phyloP scores from a whole-genome alignment of 2,329 filamentous ascomycete genomes.

The Huntiella moniliformis region DNA sequence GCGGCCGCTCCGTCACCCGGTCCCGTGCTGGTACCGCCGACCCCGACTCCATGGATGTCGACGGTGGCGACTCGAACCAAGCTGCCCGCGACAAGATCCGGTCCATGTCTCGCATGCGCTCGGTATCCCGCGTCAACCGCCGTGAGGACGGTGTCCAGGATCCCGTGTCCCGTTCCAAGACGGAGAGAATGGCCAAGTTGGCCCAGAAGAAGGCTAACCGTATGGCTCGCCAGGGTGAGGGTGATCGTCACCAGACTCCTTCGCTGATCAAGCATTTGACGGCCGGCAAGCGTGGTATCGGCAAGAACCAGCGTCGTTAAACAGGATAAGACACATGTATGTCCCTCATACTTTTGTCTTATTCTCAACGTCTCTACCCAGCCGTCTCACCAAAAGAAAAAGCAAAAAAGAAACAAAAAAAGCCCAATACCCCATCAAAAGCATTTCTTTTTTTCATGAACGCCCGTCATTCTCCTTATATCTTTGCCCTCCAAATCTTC shows the following conservation, averaged over 20 bases:
- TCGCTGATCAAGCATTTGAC: constrained; percentile 81
- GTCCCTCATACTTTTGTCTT: no score
- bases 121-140: constrained; percentile 37
- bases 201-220: constrained; percentile 97
- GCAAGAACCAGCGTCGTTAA: constrained; percentile 63
- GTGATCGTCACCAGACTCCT: constrained; percentile 72
- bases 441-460: constrained; percentile 5
- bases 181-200: constrained; percentile 72
- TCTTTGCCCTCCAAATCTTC: not conserved
- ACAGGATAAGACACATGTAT: not conserved
- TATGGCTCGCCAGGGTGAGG: constrained; percentile 92
- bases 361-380: not conserved
- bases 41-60: constrained; percentile 59
- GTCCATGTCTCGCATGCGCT: constrained; percentile 46
- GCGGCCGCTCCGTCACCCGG: constrained; percentile 52
- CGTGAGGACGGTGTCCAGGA: constrained; percentile 60
- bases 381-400: constrained; percentile 4
- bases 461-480: constrained; percentile 3
- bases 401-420: constrained; percentile 11
- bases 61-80: constrained; percentile 18
- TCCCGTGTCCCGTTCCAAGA: constrained; percentile 50
- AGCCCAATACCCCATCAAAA: constrained; percentile 5
- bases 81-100: constrained; percentile 41
- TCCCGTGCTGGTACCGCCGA: constrained; percentile 44
- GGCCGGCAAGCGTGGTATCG: constrained; percentile 81